A percentile compares a stretch with the other conserved stretches of the same genome.
These are phyloP conservation scores for Ichthyophthirius multifiliis DNA, from an alignment of 169 alveolate species.

Conservation along the genomic window DNA sequence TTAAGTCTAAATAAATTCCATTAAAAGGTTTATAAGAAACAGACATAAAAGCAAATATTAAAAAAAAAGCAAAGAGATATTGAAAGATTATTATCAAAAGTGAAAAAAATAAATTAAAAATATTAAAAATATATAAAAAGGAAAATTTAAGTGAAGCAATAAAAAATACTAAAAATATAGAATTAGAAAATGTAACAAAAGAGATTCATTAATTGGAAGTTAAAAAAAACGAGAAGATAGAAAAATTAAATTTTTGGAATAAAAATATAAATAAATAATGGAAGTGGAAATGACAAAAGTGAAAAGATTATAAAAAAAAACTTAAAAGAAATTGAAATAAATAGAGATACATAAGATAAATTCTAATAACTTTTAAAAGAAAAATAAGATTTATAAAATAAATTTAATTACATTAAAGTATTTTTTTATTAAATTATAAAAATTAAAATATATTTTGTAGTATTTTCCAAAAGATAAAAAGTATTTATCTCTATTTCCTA, in stretches of 20 bases:
- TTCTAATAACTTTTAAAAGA: not conserved
- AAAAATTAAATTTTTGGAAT: not conserved
- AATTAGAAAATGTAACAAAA: not conserved
- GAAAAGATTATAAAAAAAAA: not conserved
- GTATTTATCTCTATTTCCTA: slow-evolving; percentile 3
- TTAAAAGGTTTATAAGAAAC: not conserved
- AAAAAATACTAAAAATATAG: not conserved
- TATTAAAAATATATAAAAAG: not conserved
- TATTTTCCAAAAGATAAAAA: slow-evolving; percentile 1
- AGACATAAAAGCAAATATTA: not conserved
- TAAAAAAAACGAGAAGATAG: not conserved
- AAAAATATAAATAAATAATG: not conserved
- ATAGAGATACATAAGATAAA: no score
- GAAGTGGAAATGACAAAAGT: slow-evolving; percentile 1
- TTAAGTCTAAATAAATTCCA: not conserved
- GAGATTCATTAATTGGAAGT: not conserved
- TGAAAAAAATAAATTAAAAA: not conserved
- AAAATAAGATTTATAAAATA: not conserved
- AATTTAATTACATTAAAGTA: not conserved
- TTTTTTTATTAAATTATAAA: not conserved
- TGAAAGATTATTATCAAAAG: not conserved
- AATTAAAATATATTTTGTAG: not conserved
- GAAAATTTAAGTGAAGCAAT: not conserved
- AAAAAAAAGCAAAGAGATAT: not conserved
- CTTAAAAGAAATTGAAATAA: not conserved